These are phyloP conservation scores for Sporothrix sp. DNA, from an alignment of 2,329 filamentous ascomycete genomes.

Conservation along the genomic window DNA sequence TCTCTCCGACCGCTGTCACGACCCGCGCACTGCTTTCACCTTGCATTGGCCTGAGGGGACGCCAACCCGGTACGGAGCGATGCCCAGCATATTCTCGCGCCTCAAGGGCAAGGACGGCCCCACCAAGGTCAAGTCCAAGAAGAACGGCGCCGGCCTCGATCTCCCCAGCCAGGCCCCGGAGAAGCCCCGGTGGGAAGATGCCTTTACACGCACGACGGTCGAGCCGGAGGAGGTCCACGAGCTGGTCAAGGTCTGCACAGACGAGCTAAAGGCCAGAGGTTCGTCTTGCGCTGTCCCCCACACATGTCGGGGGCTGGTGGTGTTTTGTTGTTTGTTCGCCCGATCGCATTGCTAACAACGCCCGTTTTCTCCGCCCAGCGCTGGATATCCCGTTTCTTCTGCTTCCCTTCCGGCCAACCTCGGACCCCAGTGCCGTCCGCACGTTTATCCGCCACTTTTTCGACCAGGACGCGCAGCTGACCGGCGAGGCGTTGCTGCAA, in stretches of 20 bases:
- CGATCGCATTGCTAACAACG: not conserved
- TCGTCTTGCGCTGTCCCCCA: slow-evolving; percentile 29
- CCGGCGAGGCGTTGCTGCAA: slow-evolving; percentile 63
- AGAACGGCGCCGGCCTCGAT: slow-evolving; percentile 46
- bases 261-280: slow-evolving; percentile 93
- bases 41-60: not conserved
- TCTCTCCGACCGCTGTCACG: not conserved
- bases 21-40: not conserved
- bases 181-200: slow-evolving; percentile 78
- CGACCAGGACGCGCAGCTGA: slow-evolving; percentile 53
- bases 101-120: slow-evolving; percentile 67
- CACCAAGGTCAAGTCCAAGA: slow-evolving; percentile 51
- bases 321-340: not conserved
- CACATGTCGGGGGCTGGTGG: not conserved
- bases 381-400: slow-evolving; percentile 88
- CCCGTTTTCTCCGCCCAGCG: slow-evolving; percentile 40
- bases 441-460: slow-evolving; percentile 93
- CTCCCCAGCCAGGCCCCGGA: slow-evolving; percentile 43
- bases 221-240: slow-evolving; percentile 87
- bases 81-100: slow-evolving; percentile 51
- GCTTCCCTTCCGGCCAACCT: slow-evolving; percentile 85
- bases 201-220: slow-evolving; percentile 73
- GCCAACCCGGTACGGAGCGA: slow-evolving; percentile 21
- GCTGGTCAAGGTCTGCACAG: slow-evolving; percentile 71
- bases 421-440: slow-evolving; percentile 82